Evolutionary conservation across 1,284 basidiomycete species (phyloP), one percentile per base, ranked within the genome.

Genomic region (Moesziomyces antarcticus): DNA sequence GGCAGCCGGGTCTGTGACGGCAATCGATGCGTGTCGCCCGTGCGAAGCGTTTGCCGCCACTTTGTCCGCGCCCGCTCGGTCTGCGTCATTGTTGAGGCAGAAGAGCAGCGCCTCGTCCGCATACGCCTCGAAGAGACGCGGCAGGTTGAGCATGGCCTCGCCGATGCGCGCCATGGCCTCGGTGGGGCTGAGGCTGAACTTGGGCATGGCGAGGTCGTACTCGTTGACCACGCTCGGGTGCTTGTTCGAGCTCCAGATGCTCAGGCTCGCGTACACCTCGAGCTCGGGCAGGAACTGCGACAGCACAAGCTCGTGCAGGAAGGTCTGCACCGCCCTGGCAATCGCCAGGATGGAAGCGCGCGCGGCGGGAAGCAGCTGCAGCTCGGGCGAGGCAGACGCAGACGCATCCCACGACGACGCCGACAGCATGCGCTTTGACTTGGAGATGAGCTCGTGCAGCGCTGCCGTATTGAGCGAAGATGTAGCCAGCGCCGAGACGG

Each of bases 101-200:
- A 87, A 88, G 0, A 93, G 92, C 4, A 96, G 86, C 72, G 93
- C 92, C 83, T 97, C 94, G 55, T 92, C 91, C 5, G 92, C 93
- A 80, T 97, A 95, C 18, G 94, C 91, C 83, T 98, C 95, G 82
- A 99, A 96, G 21, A 98, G 86, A 50, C 95, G 87, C 1, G 96
- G 93, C 6, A 99, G 88, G 85, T 97, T 97, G 42, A 98, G 87
- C 49, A 99, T 86, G 6, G 93, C 94, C 81, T 99, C 97, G 6
- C 93, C 92, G 18, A 98, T 90, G 50, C 91, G 89, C 64, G 94
- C 92, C 74, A 97, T 91, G 2, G 89, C 90, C 59, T 93, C 92
- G 45, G 91, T 97, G 0, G 94, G 94, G 13, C 92, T 93, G 16
- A 95, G 88, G 1, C 94, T 97, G 85, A 99, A 99, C 5, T 89